phyloP scores from a whole-genome alignment of 1,284 basidiomycete genomes.

The Boletellus deceptivus region DNA sequence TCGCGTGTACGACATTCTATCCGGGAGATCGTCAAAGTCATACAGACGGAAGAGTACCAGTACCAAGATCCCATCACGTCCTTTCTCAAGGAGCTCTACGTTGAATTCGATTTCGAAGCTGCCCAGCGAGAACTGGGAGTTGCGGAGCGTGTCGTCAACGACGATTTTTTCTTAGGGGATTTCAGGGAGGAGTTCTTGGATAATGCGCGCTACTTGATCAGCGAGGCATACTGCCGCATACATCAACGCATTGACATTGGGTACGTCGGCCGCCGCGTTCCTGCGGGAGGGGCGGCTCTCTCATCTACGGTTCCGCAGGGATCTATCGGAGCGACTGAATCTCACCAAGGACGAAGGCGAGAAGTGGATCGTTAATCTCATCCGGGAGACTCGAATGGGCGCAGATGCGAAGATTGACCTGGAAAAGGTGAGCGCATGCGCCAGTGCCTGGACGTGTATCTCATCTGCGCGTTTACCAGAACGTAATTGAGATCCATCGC shows the following conservation, averaged over 20 bases:
- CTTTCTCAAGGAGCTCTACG: conserved; percentile 91
- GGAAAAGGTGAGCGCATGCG: conserved; percentile 63
- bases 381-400: conserved; percentile 93
- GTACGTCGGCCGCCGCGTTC: conserved; percentile 44
- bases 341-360: conserved; percentile 92
- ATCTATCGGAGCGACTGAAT: conserved; percentile 91
- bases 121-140: conserved; percentile 81
- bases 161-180: conserved; percentile 93
- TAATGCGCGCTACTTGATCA: conserved; percentile 92
- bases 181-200: conserved; percentile 94
- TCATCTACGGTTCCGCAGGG: conserved; percentile 43
- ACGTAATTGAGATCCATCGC: conserved; percentile 94
- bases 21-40: conserved; percentile 85
- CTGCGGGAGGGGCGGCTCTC: background rate
- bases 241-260: conserved; percentile 95
- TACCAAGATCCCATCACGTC: conserved; percentile 92
- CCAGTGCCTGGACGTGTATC: background rate
- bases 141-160: conserved; percentile 81
- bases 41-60: conserved; percentile 93
- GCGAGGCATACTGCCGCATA: conserved; percentile 96
- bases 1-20: conserved; percentile 81
- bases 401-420: conserved; percentile 97
- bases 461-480: conserved; percentile 40
- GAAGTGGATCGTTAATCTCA: conserved; percentile 99
- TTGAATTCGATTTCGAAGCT: conserved; percentile 89